Conservation (phyloP, 2,329 filamentous ascomycete genomes). For the Fusarium buharicum region DNA sequence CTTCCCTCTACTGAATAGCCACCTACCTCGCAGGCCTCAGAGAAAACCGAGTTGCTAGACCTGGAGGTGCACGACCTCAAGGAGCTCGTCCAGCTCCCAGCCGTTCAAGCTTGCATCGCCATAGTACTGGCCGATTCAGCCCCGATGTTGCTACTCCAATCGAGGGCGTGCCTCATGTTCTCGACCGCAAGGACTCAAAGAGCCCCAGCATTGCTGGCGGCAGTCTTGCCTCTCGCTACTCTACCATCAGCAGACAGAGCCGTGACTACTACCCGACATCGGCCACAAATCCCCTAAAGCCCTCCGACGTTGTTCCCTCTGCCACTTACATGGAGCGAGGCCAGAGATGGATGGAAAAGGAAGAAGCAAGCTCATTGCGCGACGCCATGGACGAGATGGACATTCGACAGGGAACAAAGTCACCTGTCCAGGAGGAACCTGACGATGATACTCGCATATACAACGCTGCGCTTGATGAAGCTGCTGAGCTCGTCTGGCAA, state of each 20-base stretch:
- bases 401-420: constrained; percentile 54
- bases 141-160: constrained; percentile 47
- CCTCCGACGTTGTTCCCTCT: constrained; percentile 71
- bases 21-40: constrained; percentile 77
- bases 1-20: constrained; percentile 57
- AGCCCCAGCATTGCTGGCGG: constrained; percentile 55
- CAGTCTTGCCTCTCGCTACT: constrained; percentile 63
- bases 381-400: constrained; percentile 80
- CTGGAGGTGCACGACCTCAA: constrained; percentile 75
- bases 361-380: constrained; percentile 76
- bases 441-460: constrained; percentile 73
- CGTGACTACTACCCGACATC: constrained; percentile 64
- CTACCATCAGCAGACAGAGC: constrained; percentile 56
- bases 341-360: constrained; percentile 82
- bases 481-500: constrained; percentile 80
- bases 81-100: constrained; percentile 48
- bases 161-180: constrained; percentile 37
- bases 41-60: constrained; percentile 72
- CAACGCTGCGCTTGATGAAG: constrained; percentile 77
- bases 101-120: constrained; percentile 42
- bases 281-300: constrained; percentile 59
- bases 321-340: constrained; percentile 78
- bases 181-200: constrained; percentile 46
- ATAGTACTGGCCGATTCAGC: constrained; percentile 47
- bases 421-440: constrained; percentile 40